phyloP scores from a whole-genome alignment of 2,329 filamentous ascomycete species.

The Mycosphaerella sp. region DNA sequence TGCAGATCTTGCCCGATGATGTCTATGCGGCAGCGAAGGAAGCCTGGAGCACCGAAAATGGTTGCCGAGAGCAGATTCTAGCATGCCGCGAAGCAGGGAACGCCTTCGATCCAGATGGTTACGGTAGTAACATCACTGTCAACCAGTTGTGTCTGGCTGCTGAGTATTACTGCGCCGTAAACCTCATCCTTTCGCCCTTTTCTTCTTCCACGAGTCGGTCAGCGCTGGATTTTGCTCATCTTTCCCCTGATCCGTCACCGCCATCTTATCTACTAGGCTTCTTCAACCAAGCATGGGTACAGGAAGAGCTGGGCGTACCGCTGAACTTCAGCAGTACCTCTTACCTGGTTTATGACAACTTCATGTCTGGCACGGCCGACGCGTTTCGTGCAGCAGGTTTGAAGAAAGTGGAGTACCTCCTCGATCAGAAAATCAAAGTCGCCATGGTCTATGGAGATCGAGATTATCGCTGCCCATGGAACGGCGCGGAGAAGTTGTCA shows the following conservation, averaged over 20 bases:
- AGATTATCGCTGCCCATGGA: constrained; percentile 30
- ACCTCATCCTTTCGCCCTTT: constrained; percentile 17
- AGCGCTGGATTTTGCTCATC: constrained; percentile 24
- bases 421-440: constrained; percentile 24
- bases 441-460: constrained; percentile 29
- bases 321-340: constrained; percentile 41
- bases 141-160: constrained; percentile 38
- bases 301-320: constrained; percentile 43
- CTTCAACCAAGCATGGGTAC: constrained; percentile 42
- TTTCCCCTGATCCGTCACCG: constrained; percentile 23
- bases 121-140: constrained; percentile 35
- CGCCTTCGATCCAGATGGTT: constrained; percentile 46
- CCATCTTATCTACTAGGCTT: constrained; percentile 34
- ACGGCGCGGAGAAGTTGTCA: constrained; percentile 28
- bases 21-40: constrained; percentile 33
- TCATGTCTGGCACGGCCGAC: constrained; percentile 16
- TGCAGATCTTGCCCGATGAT: constrained; percentile 49
- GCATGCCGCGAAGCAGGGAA: constrained; percentile 46
- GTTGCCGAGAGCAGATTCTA: constrained; percentile 47
- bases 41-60: constrained; percentile 43
- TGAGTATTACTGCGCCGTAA: constrained; percentile 11
- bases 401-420: constrained; percentile 26
- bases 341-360: constrained; percentile 1
- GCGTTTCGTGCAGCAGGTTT: constrained; percentile 17
- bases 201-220: constrained; percentile 13